These are phyloP conservation scores for Fusarium buxicola DNA, from an alignment of 2,329 filamentous ascomycete species.

Conservation along the genomic window DNA sequence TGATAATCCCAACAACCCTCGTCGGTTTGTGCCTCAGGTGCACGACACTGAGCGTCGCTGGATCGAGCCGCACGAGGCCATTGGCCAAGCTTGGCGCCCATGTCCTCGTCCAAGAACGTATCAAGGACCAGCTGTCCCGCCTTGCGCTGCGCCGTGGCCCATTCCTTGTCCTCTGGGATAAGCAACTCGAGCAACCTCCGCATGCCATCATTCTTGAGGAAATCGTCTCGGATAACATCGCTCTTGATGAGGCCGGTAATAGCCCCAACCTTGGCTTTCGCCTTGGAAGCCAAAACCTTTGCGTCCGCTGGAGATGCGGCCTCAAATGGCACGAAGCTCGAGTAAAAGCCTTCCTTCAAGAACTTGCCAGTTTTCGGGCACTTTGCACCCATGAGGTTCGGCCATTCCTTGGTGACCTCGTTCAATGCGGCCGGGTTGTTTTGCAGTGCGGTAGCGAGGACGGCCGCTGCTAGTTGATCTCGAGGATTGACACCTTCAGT, in stretches of 20 bases:
- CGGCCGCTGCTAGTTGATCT: conserved; percentile 66
- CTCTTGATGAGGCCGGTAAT: conserved; percentile 69
- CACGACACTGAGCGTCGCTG: conserved; percentile 53
- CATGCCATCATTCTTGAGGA: conserved; percentile 67
- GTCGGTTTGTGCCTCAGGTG: conserved; percentile 46
- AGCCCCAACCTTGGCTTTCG: conserved; percentile 59
- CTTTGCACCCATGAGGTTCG: conserved; percentile 51
- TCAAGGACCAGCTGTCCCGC: conserved; percentile 70
- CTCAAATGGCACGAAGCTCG: conserved; percentile 52
- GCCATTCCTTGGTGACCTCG: conserved; percentile 63
- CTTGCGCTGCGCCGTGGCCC: conserved; percentile 64
- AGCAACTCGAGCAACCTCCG: conserved; percentile 65
- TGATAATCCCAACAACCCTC: conserved; percentile 72
- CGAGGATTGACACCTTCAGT: conserved; percentile 49
- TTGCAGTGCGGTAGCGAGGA: conserved; percentile 68
- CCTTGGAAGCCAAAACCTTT: conserved; percentile 42
- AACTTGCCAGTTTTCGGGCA: conserved; percentile 50
- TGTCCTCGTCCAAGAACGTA: conserved; percentile 73
- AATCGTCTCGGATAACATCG: conserved; percentile 63
- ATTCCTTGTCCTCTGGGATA: conserved; percentile 58
- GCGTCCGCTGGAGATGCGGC: conserved; percentile 38
- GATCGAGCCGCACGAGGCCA: conserved; percentile 61
- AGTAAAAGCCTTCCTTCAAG: conserved; percentile 56
- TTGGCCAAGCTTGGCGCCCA: conserved; percentile 68
- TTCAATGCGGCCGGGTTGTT: conserved; percentile 73